These are phyloP conservation scores for Elsinoe perseae DNA, from an alignment of 2,329 filamentous ascomycete species.

Conservation along the genomic window DNA sequence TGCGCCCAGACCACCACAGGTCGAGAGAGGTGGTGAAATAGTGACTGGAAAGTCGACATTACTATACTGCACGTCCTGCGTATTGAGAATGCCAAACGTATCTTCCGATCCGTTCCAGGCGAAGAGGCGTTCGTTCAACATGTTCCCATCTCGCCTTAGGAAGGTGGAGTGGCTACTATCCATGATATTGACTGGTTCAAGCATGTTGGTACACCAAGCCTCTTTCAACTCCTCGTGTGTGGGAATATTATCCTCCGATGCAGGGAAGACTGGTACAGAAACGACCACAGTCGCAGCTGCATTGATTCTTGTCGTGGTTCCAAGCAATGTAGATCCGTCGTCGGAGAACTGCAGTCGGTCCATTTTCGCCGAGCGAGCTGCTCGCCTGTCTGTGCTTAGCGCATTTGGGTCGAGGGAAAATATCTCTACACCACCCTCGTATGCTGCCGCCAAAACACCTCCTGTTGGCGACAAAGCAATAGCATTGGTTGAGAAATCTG, in stretches of 20 bases:
- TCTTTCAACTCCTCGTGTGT: constrained; percentile 32
- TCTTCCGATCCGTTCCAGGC: constrained; percentile 33
- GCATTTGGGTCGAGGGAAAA: constrained; percentile 61
- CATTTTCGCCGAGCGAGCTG: constrained; percentile 30
- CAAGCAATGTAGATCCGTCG: constrained; percentile 31
- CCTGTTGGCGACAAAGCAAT: constrained; percentile 76
- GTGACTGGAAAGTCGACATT: constrained; percentile 33
- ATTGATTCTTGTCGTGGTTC: constrained; percentile 32
- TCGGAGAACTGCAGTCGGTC: constrained; percentile 31
- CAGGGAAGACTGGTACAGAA: constrained; percentile 31
- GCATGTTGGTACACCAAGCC: constrained; percentile 32
- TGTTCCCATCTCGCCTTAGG: constrained; percentile 27
- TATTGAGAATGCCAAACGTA: constrained; percentile 31
- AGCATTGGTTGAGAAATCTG: constrained; percentile 69
- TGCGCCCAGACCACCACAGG: constrained; percentile 31
- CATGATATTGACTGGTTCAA: constrained; percentile 33
- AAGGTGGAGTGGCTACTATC: constrained; percentile 33
- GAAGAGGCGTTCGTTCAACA: constrained; percentile 30
- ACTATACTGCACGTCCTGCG: constrained; percentile 30
- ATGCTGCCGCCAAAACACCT: constrained; percentile 74
- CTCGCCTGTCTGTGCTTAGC: constrained; percentile 30
- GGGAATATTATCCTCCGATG: constrained; percentile 25
- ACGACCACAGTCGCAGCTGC: constrained; percentile 30
- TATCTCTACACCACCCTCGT: constrained; percentile 79
- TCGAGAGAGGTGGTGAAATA: constrained; percentile 31